Evolutionary conservation across 495 filamentous ascomycete genomes (phyloP), one percentile per base, ranked within the genome.

Genomic region (Thozetella sp.): DNA sequence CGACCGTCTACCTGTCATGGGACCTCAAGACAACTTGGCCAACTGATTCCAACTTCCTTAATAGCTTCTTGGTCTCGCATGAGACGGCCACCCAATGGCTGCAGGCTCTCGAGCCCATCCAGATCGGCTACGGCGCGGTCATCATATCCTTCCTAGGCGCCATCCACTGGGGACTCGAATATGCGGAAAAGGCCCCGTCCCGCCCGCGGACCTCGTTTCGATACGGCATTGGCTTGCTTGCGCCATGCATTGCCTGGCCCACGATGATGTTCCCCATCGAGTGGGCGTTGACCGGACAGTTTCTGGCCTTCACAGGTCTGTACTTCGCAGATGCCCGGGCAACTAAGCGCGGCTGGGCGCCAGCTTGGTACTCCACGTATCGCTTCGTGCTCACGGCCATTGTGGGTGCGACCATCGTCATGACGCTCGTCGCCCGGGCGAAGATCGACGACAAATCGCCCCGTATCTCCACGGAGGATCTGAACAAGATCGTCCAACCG

Each of bases 61-160:
- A 79, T 59, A 68, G 48, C 45, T 48, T 81, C 25, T 67, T 96
- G 56, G 74, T 97, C 63, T 84, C 80, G 51, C 86, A 85, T 52
- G 83, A 93, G 51, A 90, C 82, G 11, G 94, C 93, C 27, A 82
- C 88, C 53, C 70, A 89, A 17, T 75, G 93, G 62, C 81, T 99
- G 13, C 84, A 92, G 63, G 73, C 94, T 46, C 80, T 97, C 40
- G 93, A 97, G 76, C 96, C 93, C 22, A 77, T 97, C 64, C 95
- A 99, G 75, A 80, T 98, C 53, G 95, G 91, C 53, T 97, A 95
- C 66, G 95, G 95, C 56, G 95, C 95, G 48, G 87, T 97, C 54
- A 93, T 97, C 65, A 88, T 97, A 67, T 96, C 93, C 50, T 98
- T 98, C 83, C 85, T 99, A 22, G 95, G 95, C 52, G 95, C 96